A percentile compares a stretch with the other conserved stretches of the same genome.
Conservation (phyloP, 1,284 basidiomycete genomes). For the Pseudomicrostroma phylloplanum region DNA sequence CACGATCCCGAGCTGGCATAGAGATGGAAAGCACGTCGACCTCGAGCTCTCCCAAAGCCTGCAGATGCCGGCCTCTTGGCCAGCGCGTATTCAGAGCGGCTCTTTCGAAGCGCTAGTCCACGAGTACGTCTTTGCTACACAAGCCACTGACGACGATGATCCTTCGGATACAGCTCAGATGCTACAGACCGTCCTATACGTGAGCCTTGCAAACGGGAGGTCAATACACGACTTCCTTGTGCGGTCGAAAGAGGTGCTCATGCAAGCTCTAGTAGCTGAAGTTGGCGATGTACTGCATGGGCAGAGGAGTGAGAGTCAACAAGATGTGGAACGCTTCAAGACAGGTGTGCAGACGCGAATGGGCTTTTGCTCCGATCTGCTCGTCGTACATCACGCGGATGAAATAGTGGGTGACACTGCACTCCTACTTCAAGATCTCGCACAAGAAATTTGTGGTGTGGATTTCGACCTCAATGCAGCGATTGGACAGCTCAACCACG, state of each 20-base stretch:
- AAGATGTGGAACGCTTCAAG: not conserved
- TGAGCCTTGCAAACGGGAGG: not conserved
- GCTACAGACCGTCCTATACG: not conserved
- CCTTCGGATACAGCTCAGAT: not conserved
- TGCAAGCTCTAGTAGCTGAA: not conserved
- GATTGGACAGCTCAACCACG: not conserved
- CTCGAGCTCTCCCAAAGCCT: conserved; percentile 23
- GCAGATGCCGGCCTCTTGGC: conserved; percentile 29
- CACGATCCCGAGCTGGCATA: conserved; percentile 21
- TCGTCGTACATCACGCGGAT: not conserved
- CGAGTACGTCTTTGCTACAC: conserved; percentile 43
- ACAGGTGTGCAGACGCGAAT: not conserved
- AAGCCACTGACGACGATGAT: conserved; percentile 12
- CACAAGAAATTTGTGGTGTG: not conserved
- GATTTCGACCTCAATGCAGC: not conserved
- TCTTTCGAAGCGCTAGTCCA: conserved; percentile 35
- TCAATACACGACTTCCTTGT: not conserved
- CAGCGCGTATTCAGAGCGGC: conserved; percentile 32
- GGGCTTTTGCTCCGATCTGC: not conserved
- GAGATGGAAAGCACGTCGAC: conserved; percentile 28
- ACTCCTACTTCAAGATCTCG: not conserved
- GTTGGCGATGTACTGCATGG: not conserved
- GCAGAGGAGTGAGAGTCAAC: not conserved
- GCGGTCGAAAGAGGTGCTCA: not conserved
- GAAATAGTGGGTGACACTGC: not conserved